Evolutionary conservation across 108 stramenopile genomes (phyloP), one percentile per base, ranked within the genome.

Genomic region (Fragilaria crotonensis): DNA sequence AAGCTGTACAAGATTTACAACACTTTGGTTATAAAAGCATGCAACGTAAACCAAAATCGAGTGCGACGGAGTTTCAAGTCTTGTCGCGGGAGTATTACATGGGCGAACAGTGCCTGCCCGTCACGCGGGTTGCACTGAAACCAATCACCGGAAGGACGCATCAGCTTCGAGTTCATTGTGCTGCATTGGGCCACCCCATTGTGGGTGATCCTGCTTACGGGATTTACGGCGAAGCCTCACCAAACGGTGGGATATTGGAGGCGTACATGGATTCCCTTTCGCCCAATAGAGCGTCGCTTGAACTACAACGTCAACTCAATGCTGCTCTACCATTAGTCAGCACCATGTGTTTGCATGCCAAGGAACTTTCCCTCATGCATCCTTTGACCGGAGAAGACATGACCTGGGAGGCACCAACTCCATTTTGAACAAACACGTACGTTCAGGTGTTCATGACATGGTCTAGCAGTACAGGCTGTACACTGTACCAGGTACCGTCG

Each of bases 91-190:
- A 60, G 32, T 51, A 57, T 33, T 67, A 71, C 53, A 21, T 68
- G 22, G 52, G 4, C 1, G 20, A 46, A 2, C 14, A 49, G 18
- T 45, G 47, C n/a, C 54, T 79, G 47, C 75, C 79, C 4, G 84
- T 85, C 7, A 91, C 89, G 46, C 66, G 82, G 29, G 60, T 91
- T 0, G 47, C 50, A 30, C 61, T 86, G 57, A 66, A 52, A 11
- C 84, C 84, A 29, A 57, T 72, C 9, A 65, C 73, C 1, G 64
- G 59, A 0, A 67, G 92, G 52, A 94, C 86, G 14, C 92, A 94
- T 72, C 92, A 94, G 72, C 66, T 94, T 22, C 76, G 87, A 33
- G 84, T 89, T 7, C 92, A 94, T 64, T 84, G 82, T 54, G 88
- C 92, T 9, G 82, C 84, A 2, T 61, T 90, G 45, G 92, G 92